phyloP scores from a whole-genome alignment of 2,329 filamentous ascomycete genomes.

The Exophiala sideris region DNA sequence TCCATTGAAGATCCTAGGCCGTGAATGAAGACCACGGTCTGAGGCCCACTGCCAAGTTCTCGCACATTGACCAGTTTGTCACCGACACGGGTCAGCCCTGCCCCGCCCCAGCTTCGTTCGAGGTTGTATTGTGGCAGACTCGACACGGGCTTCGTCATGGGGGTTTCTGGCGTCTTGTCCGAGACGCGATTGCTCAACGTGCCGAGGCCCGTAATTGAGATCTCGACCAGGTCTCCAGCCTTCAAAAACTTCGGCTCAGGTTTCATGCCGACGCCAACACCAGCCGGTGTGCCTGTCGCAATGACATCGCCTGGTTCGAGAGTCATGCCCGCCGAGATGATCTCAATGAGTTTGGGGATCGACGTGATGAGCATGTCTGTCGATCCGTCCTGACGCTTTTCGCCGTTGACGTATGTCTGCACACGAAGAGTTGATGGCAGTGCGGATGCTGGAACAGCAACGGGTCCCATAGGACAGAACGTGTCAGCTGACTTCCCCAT shows the following conservation, averaged over 20 bases:
- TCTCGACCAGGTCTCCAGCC: conserved; percentile 40
- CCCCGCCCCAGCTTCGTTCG: conserved; percentile 1
- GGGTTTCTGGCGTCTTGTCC: conserved; percentile 32
- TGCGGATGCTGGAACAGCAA: conserved; percentile 47
- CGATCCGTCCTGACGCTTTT: conserved; percentile 48
- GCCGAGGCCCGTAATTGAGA: conserved; percentile 29
- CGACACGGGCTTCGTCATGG: conserved; percentile 38
- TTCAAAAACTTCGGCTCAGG: conserved; percentile 37
- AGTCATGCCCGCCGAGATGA: conserved; percentile 49
- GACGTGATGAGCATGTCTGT: conserved; percentile 51
- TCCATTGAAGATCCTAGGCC: conserved; percentile 50
- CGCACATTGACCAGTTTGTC: background rate
- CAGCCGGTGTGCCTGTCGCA: conserved; percentile 43
- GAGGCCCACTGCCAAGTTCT: too few relatives aligned
- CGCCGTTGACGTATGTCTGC: conserved; percentile 50
- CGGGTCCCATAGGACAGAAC: conserved; percentile 56
- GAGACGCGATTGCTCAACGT: too few relatives aligned
- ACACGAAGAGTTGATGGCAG: conserved; percentile 43
- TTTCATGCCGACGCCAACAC: conserved; percentile 43
- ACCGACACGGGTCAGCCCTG: background rate
- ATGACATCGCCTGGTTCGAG: conserved; percentile 51
- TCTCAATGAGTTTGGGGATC: conserved; percentile 46
- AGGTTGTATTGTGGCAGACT: conserved; percentile 1
- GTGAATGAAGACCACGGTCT: conserved; percentile 51
- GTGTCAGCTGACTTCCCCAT: conserved; percentile 57